Conservation (phyloP, 192 early-diverging fungal genomes). For the Coemansia sp. region DNA sequence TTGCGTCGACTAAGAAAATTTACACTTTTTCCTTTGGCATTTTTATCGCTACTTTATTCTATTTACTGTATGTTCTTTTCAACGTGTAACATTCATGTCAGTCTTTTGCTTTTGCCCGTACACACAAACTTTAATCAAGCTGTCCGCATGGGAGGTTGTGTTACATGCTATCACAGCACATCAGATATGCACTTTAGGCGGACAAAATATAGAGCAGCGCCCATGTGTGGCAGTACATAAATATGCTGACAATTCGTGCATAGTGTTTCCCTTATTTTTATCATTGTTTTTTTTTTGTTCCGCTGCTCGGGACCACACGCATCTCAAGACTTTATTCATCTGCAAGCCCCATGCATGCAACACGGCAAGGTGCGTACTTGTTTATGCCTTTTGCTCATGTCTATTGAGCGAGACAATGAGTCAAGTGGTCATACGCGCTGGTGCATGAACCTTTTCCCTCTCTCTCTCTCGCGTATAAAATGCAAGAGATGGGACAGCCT, state of each 20-base stretch:
- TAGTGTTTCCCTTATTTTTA: neutral
- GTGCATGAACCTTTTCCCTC: neutral
- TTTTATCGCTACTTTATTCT: neutral
- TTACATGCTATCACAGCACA: too few relatives aligned
- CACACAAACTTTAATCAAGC: neutral
- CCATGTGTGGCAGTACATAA: constrained; percentile 2
- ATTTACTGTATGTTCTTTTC: constrained; percentile 3
- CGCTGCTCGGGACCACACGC: neutral
- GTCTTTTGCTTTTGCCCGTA: neutral
- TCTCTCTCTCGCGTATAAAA: neutral
- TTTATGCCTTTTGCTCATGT: constrained; percentile 1
- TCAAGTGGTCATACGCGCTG: neutral
- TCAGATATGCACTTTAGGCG: neutral
- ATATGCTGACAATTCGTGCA: neutral
- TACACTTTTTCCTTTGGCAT: constrained; percentile 4
- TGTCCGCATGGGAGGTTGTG: too few relatives aligned
- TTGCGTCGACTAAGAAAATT: neutral
- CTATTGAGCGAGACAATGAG: constrained; percentile 7
- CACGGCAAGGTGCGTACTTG: constrained; percentile 5
- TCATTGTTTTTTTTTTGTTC: neutral
- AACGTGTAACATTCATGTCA: constrained; percentile 11
- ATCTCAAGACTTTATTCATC: neutral
- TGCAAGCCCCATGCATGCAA: constrained; percentile 10
- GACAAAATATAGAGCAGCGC: neutral
- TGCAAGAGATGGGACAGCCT: neutral